Base-by-base conservation (phyloP, 495 filamentous ascomycete species). In the Hypoxylon trugodes region DNA sequence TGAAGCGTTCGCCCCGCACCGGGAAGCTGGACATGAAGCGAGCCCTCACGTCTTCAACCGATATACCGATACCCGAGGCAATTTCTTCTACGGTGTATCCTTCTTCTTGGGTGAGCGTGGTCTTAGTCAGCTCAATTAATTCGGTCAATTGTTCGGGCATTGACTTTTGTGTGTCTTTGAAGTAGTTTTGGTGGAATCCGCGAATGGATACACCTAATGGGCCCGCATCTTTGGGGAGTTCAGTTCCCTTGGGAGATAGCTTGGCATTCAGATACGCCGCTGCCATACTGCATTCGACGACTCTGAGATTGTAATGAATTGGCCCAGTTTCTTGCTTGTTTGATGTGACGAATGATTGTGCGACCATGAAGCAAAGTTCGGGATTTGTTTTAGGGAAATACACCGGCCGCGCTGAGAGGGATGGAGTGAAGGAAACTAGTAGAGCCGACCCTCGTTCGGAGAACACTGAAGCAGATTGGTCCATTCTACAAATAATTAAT, bases 381-480 rank as follows among this genome's bases (percentile, higher is more conserved):
- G 96, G 91, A 21, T 85, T 79, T 10, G 91, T 89, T 36, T 86
- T 82, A 15, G 96, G 95, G 74, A 98, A 93, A n/a, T 86, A 79
- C 37, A 98, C 87, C 13, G 92, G 87, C 30, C 87, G 80, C 19
- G 86, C 93, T 24, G 80, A 78, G 41, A 98, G 87, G n/a, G 77
- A 77, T 2, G 96, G 95, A 50, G 85, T 87, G 81, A 98, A 98
- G 38, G 88, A 90, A 52, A 97, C 94, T 72, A 95, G 92, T 30
- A 97, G 84, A 19, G 95, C 91, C 52, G 87, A 92, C 51, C 91
- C 95, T 46, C 87, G 84, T 66, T 89, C 79, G 2, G 91, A 91
- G 74, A 98, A 95, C 59, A 98, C 93, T 3, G 93, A 97, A 21
- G 95, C 95, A n/a, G 92, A 89, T 77, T 98, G 96, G 73, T 98